Base-by-base conservation (phyloP, 768 basidiomycete species). In the Lactarius quietus region DNA sequence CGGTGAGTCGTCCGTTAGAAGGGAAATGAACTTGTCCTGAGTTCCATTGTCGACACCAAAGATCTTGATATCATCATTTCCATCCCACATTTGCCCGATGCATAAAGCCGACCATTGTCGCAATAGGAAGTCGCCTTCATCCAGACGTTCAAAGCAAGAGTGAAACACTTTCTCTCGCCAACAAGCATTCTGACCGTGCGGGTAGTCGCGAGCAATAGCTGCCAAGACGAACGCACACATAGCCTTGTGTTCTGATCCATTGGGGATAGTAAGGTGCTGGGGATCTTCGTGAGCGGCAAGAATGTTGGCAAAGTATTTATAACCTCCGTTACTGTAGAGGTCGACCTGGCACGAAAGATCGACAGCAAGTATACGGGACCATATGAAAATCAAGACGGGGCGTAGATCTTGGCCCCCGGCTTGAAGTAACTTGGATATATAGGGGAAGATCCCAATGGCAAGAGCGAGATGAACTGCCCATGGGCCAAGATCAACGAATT, bases 191-290 rank as follows among this genome's bases (percentile, higher is more conserved):
- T 98, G 95, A 6, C 95, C 95, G 3, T 83, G 82, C n/a, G 84
- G 83, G 73, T 89, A 93, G 71, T 93, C 94, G n/a, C 96, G 87
- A 45, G 90, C 88, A 57, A 97, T 87, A 17, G 94, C 87, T 28
- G 90, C 84, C 31, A 98, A 86, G 70, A 98, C 95, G 78, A 98
- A 98, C 1, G 94, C 92, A 74, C 95, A 98, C 96, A 98, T 98
- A 1, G 97, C 95, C 69, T 93, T 92, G 76, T 98, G 95, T 74
- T 98, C 97, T 6, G 91, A 90, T 58, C 88, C 86, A 75, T 99
- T 97, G 0, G 95, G 95, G n/a, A 98, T 85, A 48, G 83, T 74
- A 61, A 78, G 69, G 62, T 79, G 74, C 45, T 78, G 72, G 38
- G 79, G 75, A 61, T 91, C 90, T 43, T 91, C 87, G 64, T 81